Conservation (phyloP, 495 filamentous ascomycete species). For the Neurospora sublineolata region DNA sequence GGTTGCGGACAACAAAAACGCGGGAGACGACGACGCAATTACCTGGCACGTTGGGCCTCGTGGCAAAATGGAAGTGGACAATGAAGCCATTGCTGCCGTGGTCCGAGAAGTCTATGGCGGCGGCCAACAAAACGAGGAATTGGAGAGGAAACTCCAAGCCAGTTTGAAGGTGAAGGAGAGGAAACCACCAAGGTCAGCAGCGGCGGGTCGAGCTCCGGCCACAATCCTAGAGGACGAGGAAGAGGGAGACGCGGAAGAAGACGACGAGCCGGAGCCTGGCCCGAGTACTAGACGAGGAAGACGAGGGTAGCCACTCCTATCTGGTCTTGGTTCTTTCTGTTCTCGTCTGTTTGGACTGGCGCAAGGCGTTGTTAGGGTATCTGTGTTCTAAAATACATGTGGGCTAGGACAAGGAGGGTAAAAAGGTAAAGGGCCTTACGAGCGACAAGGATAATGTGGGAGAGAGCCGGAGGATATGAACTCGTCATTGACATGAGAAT, state of each 20-base stretch:
- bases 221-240: constrained; percentile 6
- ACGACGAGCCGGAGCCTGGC: constrained; percentile 12
- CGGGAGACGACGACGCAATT: constrained; percentile 56
- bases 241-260: constrained; percentile 7
- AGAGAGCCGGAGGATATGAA: not conserved
- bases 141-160: constrained; percentile 41
- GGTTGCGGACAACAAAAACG: constrained; percentile 46
- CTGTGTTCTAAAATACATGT: not conserved
- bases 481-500: not conserved
- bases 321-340: not conserved
- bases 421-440: not conserved
- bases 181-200: constrained; percentile 10
- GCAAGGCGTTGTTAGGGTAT: not conserved
- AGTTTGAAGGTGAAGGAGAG: constrained; percentile 40
- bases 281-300: constrained; percentile 10
- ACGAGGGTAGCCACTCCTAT: constrained; percentile 1
- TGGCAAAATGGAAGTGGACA: constrained; percentile 76
- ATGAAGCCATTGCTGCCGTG: constrained; percentile 56
- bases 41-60: constrained; percentile 73
- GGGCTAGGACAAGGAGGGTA: not conserved
- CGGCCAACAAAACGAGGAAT: constrained; percentile 27
- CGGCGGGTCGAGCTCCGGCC: not conserved
- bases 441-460: not conserved
- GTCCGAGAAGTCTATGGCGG: constrained; percentile 49
- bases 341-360: not conserved